Conservation (phyloP, 768 basidiomycete species). For the Amanita brunnescens region DNA sequence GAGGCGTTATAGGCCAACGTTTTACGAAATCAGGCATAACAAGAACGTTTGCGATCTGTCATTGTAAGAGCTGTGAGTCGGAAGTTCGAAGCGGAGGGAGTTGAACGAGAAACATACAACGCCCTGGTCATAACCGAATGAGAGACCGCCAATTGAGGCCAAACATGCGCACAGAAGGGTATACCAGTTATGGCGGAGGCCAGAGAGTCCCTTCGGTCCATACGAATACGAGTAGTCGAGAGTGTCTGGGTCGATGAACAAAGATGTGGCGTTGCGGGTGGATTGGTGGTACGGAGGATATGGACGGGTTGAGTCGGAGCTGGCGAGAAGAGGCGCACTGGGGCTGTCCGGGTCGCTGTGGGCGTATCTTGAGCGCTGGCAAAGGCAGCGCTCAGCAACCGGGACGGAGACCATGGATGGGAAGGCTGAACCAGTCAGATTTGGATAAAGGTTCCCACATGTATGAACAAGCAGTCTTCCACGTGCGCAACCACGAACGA, state of each 20-base stretch:
- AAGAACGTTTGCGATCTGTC: constrained; percentile 69
- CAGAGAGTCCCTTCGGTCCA: constrained; percentile 59
- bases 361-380: neutral
- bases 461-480: too few species aligned
- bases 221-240: constrained; percentile 58
- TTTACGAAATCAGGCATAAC: constrained; percentile 70
- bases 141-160: constrained; percentile 67
- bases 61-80: neutral
- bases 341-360: neutral
- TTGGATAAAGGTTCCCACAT: too few species aligned
- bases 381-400: too few species aligned
- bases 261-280: neutral
- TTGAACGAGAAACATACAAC: constrained; percentile 31
- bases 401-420: too few species aligned
- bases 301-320: neutral
- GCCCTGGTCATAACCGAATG: constrained; percentile 81
- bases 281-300: neutral
- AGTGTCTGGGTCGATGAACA: constrained; percentile 27
- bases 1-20: constrained; percentile 62
- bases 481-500: too few species aligned
- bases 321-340: neutral
- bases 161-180: constrained; percentile 62
- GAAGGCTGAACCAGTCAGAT: too few species aligned
- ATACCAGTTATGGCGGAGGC: constrained; percentile 57
- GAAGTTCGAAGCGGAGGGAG: too few species aligned